Evolutionary conservation across 352 stramenopile genomes (phyloP), one percentile per base, ranked within the genome.

Genomic region (Phytophthora europaea): DNA sequence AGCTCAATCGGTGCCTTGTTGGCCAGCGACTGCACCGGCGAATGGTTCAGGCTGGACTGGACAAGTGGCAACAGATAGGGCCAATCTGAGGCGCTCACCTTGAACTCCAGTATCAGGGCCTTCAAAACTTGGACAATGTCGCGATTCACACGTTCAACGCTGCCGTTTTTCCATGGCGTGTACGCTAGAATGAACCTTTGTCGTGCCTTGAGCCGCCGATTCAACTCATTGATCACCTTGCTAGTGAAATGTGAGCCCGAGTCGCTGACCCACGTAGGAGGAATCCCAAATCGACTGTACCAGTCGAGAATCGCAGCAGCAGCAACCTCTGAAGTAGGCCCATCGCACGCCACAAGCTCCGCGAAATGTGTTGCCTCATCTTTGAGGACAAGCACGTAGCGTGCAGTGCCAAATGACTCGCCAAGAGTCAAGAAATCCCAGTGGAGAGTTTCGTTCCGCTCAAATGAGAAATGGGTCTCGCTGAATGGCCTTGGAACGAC

Each of bases 171-270:
- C 13, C 36, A 43, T 16, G 36, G 36, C 3, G 51, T 52, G 22
- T 70, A 47, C 12, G 52, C 65, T 20, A 63, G 33, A 1, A 55
- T 72, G 54, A 65, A 76, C 13, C 57, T 26, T 33, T 65, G 58
- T 2, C 38, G 40, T 10, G 22, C 20, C 26, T 65, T 65, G 16
- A 65, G 45, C 2, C 58, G 40, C 22, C 58, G 23, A 18, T 8
- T 52, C 8, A 67, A 34, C 50, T 78, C 65, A 20, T 20, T 20
- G 13, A 78, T 52, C 16, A 73, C 56, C n/a, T 74, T 36, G 33
- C 60, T 81, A 52, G 72, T 81, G 57, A 80, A 84, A 48, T 79
- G 73, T 26, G 15, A 68, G 6, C 73, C 73, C 18, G 53, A 26
- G 55, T 81, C 73, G 22, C 61, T 73, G 0, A 84, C 53, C 73